Evolutionary conservation across 202 grass and related monocot genomes (phyloP), one percentile per base, ranked within the genome.

Genomic region (Saccharum hybrid): DNA sequence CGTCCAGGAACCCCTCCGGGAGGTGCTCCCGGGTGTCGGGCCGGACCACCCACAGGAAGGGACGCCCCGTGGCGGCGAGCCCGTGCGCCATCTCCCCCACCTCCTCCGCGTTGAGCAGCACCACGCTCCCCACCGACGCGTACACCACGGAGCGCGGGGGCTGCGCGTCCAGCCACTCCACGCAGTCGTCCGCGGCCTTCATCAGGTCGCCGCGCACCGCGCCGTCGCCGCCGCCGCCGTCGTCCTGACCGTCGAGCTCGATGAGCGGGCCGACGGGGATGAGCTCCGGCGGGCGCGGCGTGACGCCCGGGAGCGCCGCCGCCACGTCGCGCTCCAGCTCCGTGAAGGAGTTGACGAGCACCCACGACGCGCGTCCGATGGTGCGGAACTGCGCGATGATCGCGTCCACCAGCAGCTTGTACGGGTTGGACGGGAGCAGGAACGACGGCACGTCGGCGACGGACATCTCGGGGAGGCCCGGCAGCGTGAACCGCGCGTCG

Each of bases 31-130:
- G 77, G 34, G 11, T 56, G 26, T 99, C 91, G 2, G 80, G 23
- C 10, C 93, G 79, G 19, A 99, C 91, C 13, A 99, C 96, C 93
- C 96, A 98, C 26, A 98, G 63, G 78, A 98, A 98, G 0, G 92
- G 93, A 2, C 77, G 89, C 1, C 84, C 89, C 26, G 88, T 86
- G 6, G 73, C 30, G 6, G 19, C 74, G 1, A 99, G 89, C 19
- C 94, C 96, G 48, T 75, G 39, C 5, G 96, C 96, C 79, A 99
- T 90, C 81, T 99, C 93, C 1, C 63, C 81, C 19, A 89, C 82
- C 81, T 89, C 86, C 22, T 63, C 91, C 4, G 61, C 78, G 12
- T 49, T 63, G 8, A 96, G 88, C 52, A 79, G 67, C 77, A 96
- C 96, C 26, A 99, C 57, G 88, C 96, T 99, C 16, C 93, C 93